These are phyloP conservation scores for Rubia yunnanensis DNA, from an alignment of 257 asterid genomes.

Conservation along the genomic window DNA sequence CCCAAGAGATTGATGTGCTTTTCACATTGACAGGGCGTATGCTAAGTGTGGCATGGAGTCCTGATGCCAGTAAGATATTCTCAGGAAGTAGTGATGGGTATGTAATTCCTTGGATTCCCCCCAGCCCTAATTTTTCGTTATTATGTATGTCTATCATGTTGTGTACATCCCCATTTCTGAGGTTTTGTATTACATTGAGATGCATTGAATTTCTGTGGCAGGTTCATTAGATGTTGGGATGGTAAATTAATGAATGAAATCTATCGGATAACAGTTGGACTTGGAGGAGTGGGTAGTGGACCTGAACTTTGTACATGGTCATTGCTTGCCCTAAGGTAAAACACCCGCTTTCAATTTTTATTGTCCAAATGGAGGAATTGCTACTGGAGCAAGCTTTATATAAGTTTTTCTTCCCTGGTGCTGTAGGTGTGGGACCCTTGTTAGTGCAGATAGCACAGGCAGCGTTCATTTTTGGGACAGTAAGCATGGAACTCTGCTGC, in stretches of 20 bases:
- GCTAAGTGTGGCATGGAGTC: conserved; percentile 83
- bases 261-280: conserved; percentile 75
- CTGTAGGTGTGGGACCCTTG: conserved; percentile 50
- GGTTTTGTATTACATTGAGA: conserved; percentile 2
- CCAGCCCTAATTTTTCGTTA: background rate
- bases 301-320: conserved; percentile 83
- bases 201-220: conserved; percentile 14
- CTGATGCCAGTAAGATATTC: conserved; percentile 61
- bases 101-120: conserved; percentile 13
- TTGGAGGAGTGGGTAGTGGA: conserved; percentile 62
- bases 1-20: conserved; percentile 10
- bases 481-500: conserved; percentile 76
- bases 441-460: conserved; percentile 85
- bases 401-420: conserved; percentile 1
- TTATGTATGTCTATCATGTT: background rate
- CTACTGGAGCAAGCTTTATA: background rate
- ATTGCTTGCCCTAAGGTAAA: conserved; percentile 67
- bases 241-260: conserved; percentile 52
- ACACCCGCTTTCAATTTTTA: background rate
- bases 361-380: background rate
- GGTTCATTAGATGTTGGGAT: conserved; percentile 92
- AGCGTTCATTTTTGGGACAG: conserved; percentile 90
- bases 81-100: conserved; percentile 97
- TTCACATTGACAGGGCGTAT: conserved; percentile 43
- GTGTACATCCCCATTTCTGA: background rate